These are phyloP conservation scores for Phaeosphaeria sp. DNA, from an alignment of 2,329 filamentous ascomycete species.

Conservation along the genomic window DNA sequence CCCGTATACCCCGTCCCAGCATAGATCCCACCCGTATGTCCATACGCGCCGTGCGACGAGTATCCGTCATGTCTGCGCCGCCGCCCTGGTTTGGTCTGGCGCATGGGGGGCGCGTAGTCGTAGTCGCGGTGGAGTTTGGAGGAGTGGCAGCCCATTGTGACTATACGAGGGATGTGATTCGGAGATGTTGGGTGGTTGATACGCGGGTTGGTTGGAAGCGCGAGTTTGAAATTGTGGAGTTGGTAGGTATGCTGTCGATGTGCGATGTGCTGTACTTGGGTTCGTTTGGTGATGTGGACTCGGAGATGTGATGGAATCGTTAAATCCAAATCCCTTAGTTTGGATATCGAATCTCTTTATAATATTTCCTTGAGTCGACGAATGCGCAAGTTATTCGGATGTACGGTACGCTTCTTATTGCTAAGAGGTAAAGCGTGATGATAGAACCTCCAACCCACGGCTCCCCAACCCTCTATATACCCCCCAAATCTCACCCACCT, in stretches of 20 bases:
- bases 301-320: too few relatives aligned
- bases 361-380: too few relatives aligned
- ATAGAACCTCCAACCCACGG: neutral
- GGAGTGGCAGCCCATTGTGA: slow-evolving; percentile 26
- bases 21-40: neutral
- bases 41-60: neutral
- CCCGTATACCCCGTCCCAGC: neutral
- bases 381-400: too few relatives aligned
- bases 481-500: neutral
- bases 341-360: too few relatives aligned
- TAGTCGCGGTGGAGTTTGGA: slow-evolving; percentile 17
- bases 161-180: neutral
- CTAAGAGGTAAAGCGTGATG: too few relatives aligned
- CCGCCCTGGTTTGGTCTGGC: slow-evolving; percentile 2
- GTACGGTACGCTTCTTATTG: too few relatives aligned
- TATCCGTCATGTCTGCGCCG: neutral
- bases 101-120: slow-evolving; percentile 18
- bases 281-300: too few relatives aligned
- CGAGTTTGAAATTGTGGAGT: too few relatives aligned
- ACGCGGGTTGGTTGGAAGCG: too few relatives aligned
- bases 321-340: too few relatives aligned
- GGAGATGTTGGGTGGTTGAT: neutral
- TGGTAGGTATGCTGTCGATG: too few relatives aligned
- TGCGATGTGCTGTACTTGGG: too few relatives aligned
- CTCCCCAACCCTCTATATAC: neutral